A percentile compares a stretch with the other conserved stretches of the same genome.
Evolutionary conservation across 257 asterid genomes (phyloP).

Genomic region (Coffea eugenioides): DNA sequence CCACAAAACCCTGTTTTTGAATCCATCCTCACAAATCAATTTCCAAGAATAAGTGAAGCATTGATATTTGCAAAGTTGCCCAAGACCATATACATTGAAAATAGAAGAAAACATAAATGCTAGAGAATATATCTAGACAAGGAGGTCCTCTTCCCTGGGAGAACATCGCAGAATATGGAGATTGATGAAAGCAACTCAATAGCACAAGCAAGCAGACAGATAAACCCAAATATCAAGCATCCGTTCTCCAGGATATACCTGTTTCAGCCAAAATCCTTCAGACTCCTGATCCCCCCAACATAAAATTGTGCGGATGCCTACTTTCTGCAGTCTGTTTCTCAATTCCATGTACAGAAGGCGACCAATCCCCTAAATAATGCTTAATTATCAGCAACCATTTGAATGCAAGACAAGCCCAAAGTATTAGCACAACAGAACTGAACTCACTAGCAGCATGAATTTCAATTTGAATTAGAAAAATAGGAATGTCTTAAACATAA

Average conservation of each 20-base stretch:
- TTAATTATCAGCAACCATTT: constrained; percentile 11
- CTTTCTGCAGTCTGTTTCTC: constrained; percentile 63
- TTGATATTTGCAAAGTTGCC: not conserved
- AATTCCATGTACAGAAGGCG: constrained; percentile 57
- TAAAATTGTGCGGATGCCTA: constrained; percentile 64
- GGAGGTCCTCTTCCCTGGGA: not conserved
- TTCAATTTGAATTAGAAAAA: not conserved
- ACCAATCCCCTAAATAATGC: constrained; percentile 74
- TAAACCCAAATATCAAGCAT: constrained; percentile 2
- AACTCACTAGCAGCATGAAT: not conserved
- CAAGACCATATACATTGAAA: not conserved
- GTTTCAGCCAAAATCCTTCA: constrained; percentile 88
- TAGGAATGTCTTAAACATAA: not conserved
- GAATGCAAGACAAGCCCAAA: constrained; percentile 6
- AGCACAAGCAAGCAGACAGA: not conserved
- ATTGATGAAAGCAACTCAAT: not conserved
- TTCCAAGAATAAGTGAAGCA: not conserved
- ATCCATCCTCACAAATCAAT: not conserved
- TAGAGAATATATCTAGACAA: not conserved
- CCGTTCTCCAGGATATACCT: constrained; percentile 41
- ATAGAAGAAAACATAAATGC: not conserved
- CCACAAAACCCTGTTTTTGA: constrained; percentile 64
- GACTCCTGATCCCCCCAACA: constrained; percentile 96
- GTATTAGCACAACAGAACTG: not conserved
- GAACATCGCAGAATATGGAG: not conserved